phyloP scores from a whole-genome alignment of 1,284 basidiomycete species.

The Naganishia albida region DNA sequence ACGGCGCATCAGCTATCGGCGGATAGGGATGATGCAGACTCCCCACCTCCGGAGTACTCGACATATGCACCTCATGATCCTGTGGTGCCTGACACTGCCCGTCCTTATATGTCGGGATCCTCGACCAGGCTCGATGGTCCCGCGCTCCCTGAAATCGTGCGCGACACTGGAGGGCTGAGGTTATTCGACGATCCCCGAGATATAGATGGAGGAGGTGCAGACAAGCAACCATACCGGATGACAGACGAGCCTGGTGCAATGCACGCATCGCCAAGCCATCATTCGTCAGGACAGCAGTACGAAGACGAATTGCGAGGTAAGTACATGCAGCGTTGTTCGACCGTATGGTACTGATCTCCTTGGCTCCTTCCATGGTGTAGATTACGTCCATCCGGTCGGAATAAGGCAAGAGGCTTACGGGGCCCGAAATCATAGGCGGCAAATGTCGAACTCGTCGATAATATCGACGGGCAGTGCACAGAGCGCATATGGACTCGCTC shows the following conservation, averaged over 20 bases:
- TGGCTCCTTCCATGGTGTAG: not conserved
- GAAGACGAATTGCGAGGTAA: constrained; percentile 34
- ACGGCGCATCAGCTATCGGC: not conserved
- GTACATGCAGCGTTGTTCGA: constrained; percentile 1
- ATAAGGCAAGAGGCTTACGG: constrained; percentile 32
- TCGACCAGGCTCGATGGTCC: constrained; percentile 1
- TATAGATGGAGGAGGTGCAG: not conserved
- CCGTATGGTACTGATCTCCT: not conserved
- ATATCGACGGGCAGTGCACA: constrained; percentile 44
- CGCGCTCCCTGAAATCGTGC: constrained; percentile 14
- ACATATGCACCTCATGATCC: constrained; percentile 21
- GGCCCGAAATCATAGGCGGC: constrained; percentile 44
- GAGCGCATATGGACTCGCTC: constrained; percentile 37
- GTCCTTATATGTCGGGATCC: not conserved
- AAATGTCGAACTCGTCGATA: constrained; percentile 50
- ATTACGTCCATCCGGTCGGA: constrained; percentile 32
- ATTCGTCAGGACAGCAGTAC: constrained; percentile 15
- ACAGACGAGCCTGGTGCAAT: not conserved
- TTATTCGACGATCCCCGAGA: constrained; percentile 11
- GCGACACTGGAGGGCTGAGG: constrained; percentile 14
- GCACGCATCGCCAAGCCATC: constrained; percentile 13
- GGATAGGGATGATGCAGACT: constrained; percentile 12
- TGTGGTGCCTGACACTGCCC: not conserved
- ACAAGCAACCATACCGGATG: not conserved
- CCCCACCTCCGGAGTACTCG: constrained; percentile 24